A percentile compares a stretch with the other conserved stretches of the same genome.
Conservation (phyloP, 371 early-diverging fungal species). For the Synchytrium microbalum region DNA sequence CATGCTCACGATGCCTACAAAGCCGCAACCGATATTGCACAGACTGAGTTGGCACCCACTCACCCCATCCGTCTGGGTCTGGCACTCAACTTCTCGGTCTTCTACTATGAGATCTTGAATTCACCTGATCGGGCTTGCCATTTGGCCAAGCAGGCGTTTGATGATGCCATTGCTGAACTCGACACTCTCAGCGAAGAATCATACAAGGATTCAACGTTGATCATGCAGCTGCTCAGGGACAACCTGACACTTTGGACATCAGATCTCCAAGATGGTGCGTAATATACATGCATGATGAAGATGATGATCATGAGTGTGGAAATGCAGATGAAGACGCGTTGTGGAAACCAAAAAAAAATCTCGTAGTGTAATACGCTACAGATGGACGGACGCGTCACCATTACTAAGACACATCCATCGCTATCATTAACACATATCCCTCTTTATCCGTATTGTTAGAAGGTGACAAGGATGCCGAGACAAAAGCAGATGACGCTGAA, state of each 20-base stretch:
- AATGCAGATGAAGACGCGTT: constrained; percentile 38
- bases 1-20: constrained; percentile 94
- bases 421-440: not conserved
- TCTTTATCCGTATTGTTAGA: not conserved
- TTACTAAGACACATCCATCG: no score
- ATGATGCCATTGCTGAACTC: constrained; percentile 99
- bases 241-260: constrained; percentile 99
- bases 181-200: constrained; percentile 98
- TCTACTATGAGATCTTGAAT: constrained; percentile 99
- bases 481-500: not conserved
- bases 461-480: constrained; percentile 2
- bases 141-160: constrained; percentile 98
- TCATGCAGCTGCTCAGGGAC: constrained; percentile 99
- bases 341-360: constrained; percentile 3
- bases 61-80: constrained; percentile 99
- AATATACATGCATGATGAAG: constrained; percentile 19
- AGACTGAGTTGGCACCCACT: constrained; percentile 89
- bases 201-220: constrained; percentile 99
- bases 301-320: constrained; percentile 42
- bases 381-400: not conserved
- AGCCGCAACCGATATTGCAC: constrained; percentile 90
- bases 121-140: constrained; percentile 98
- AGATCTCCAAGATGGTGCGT: constrained; percentile 79
- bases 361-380: not conserved
- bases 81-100: constrained; percentile 99